phyloP scores from a whole-genome alignment of 345 rosid genomes.

The Eucalyptus tenuipes region DNA sequence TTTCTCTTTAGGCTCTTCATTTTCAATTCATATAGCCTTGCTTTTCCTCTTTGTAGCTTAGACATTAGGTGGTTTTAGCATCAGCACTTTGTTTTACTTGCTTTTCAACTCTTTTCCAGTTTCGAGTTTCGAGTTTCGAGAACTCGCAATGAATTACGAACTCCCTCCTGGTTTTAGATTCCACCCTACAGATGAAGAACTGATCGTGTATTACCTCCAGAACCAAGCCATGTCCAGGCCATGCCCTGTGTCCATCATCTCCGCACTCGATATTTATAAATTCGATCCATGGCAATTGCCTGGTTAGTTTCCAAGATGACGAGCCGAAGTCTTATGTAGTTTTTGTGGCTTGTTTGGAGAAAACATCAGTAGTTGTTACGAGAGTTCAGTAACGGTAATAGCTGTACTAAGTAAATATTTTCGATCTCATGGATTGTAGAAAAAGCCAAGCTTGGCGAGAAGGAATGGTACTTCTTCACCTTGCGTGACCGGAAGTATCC shows the following conservation, averaged over 20 bases:
- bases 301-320: slow-evolving; percentile 24
- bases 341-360: background rate
- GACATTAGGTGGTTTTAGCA: background rate
- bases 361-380: background rate
- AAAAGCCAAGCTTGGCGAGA: slow-evolving; percentile 41
- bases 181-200: slow-evolving; percentile 92
- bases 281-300: slow-evolving; percentile 94
- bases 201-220: slow-evolving; percentile 60
- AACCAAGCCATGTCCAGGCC: slow-evolving; percentile 69
- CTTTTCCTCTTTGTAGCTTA: background rate
- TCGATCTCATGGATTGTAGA: background rate
- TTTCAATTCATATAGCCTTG: background rate
- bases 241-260: slow-evolving; percentile 72
- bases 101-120: background rate
- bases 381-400: background rate
- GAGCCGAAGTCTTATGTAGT: background rate
- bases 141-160: background rate
- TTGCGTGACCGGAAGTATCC: slow-evolving; percentile 59
- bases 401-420: background rate
- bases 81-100: background rate
- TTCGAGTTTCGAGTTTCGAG: background rate
- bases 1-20: background rate
- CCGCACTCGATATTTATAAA: slow-evolving; percentile 81
- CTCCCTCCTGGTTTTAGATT: slow-evolving; percentile 93
- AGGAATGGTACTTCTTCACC: slow-evolving; percentile 56